phyloP scores from a whole-genome alignment of 306 rosid genomes.

The Cucurbita maxima region DNA sequence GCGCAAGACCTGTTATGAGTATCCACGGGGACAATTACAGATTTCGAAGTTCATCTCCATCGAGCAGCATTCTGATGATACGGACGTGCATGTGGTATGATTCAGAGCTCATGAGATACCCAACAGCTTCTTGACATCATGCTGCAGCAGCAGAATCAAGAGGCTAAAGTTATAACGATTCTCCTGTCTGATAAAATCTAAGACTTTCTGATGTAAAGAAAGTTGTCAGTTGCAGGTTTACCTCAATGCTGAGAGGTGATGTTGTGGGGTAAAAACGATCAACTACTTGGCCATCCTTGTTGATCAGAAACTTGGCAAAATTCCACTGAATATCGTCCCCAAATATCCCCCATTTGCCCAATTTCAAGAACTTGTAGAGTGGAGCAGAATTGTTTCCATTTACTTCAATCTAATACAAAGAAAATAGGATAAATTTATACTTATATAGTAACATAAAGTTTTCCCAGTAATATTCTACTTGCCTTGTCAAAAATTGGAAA shows the following conservation, averaged over 20 bases:
- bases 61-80: too few relatives aligned
- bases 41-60: too few relatives aligned
- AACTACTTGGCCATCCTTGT: slow-evolving; percentile 54
- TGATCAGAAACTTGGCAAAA: slow-evolving; percentile 65
- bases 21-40: background rate
- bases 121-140: slow-evolving; percentile 43
- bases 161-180: background rate
- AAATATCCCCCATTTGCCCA: slow-evolving; percentile 65
- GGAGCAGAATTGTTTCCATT: slow-evolving; percentile 58
- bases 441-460: background rate
- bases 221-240: slow-evolving; percentile 10
- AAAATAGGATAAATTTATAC: background rate
- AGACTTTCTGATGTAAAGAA: background rate
- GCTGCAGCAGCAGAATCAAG: slow-evolving; percentile 27
- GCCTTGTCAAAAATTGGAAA: slow-evolving; percentile 85
- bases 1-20: too few relatives aligned
- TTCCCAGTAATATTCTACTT: background rate
- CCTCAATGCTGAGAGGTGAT: slow-evolving; percentile 76
- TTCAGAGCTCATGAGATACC: slow-evolving; percentile 20
- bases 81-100: background rate
- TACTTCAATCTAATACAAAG: slow-evolving; percentile 52
- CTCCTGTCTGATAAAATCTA: background rate
- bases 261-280: slow-evolving; percentile 82
- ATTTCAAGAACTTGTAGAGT: slow-evolving; percentile 58
- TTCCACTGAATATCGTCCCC: slow-evolving; percentile 84